Evolutionary conservation across 805 yeast species (phyloP), one percentile per base, ranked within the genome.

Genomic region (Spencermartinsiella europaea): DNA sequence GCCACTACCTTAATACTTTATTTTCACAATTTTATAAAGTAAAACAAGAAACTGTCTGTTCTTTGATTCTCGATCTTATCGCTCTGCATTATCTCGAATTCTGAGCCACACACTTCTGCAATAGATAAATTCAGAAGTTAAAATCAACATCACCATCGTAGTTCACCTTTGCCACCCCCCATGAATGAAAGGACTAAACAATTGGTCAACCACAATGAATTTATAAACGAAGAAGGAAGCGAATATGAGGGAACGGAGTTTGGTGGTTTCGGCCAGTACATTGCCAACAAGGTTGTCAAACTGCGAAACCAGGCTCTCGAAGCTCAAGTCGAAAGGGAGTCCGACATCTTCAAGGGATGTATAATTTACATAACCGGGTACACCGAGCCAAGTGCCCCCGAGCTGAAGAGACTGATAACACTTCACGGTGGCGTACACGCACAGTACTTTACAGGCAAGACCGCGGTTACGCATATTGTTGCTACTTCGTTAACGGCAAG

Each of bases 301-400:
- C 90, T 87, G 50, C 86, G 79, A 55, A 66, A 59, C 21, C 67
- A 61, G 48, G 63, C 62, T 4, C 46, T 46, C 17, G 60, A 54
- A 19, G 71, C 56, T 12, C 47, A 50, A 19, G 46, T 54, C 20
- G 45, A 67, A 53, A 49, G 51, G 16, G 34, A 55, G 33, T 66
- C 74, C 1, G 64, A 63, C 1, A 68, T 90, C 1, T 89, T 91
- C 59, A 57, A 67, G 33, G 79, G 74, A 1, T 85, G 90, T 60
- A 64, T 70, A 1, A 72, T 91, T 3, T 81, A 84, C 62, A 88
- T 91, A n/a, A 90, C 89, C 58, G 99, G 99, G 0, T 80, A 84
- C 57, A 91, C 98, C 0, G 67, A 66, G 2, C 98, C 98, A 0
- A 79, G 90, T n/a, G 75, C 88, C 14, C 67, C 76, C 36, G 83